phyloP scores from a whole-genome alignment of 495 filamentous ascomycete genomes.

The Penicillium flavigenum region DNA sequence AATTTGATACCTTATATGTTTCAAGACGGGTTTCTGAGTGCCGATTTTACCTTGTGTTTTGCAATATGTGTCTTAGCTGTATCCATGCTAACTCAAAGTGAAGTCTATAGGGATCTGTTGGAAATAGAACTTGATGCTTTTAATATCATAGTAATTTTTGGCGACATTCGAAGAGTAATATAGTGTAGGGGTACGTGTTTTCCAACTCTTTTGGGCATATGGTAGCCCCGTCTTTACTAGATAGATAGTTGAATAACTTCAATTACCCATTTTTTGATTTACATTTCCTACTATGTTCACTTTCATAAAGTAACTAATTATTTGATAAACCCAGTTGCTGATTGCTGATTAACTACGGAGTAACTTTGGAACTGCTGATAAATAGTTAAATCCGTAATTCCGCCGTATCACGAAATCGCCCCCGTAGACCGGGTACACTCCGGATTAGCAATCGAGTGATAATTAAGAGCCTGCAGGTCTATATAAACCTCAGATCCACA shows the following conservation, averaged over 20 bases:
- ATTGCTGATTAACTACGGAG: too few relatives aligned
- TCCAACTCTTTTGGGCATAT: not conserved
- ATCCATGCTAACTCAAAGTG: not conserved
- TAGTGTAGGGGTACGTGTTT: too few relatives aligned
- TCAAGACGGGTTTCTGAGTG: conserved; percentile 32
- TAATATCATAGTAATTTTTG: not conserved
- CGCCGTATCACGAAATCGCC: not conserved
- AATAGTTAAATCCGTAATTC: not conserved
- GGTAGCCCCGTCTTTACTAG: not conserved
- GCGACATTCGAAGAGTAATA: too few relatives aligned
- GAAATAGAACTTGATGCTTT: not conserved
- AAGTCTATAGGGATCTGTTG: not conserved
- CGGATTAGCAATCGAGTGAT: not conserved
- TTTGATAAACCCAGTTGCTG: too few relatives aligned
- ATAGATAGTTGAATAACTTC: not conserved
- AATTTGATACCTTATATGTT: conserved; percentile 25
- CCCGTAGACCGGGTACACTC: not conserved
- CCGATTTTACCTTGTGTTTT: conserved; percentile 2
- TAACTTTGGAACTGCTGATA: not conserved
- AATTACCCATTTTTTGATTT: not conserved
- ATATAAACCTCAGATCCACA: not conserved
- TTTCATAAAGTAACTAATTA: too few relatives aligned
- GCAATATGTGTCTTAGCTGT: not conserved
- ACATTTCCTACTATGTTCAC: not conserved
- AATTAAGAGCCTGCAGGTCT: not conserved